Conservation (phyloP, 768 basidiomycete genomes). For the Kwoniella heveanensis region DNA sequence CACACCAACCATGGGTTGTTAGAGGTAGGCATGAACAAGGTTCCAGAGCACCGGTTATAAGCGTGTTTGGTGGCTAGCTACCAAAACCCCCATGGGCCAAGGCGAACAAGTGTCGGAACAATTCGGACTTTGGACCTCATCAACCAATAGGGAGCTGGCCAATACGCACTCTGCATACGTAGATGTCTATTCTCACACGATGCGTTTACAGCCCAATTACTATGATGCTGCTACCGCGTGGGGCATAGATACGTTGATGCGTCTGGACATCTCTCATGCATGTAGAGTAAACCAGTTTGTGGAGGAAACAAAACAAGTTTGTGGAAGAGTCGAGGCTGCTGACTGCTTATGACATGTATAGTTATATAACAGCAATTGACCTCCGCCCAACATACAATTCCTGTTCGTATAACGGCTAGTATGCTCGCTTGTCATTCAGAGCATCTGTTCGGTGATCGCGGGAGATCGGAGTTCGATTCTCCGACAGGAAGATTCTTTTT, state of each 20-base stretch:
- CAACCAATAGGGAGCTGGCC: neutral
- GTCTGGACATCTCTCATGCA: no score
- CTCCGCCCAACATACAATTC: constrained; percentile 9
- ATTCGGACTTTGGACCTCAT: neutral
- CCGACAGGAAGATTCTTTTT: constrained; percentile 31
- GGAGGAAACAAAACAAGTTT: no score
- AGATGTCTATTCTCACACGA: no score
- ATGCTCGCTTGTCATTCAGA: constrained; percentile 28
- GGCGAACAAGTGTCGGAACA: no score
- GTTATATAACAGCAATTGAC: neutral
- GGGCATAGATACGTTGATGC: no score
- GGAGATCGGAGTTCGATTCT: constrained; percentile 34
- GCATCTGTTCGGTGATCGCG: constrained; percentile 16
- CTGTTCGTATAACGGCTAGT: constrained; percentile 37
- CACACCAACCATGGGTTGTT: neutral
- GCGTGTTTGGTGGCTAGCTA: neutral
- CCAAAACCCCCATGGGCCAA: no score
- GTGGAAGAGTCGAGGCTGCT: no score
- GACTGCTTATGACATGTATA: no score
- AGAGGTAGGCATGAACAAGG: neutral
- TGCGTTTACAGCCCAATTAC: no score
- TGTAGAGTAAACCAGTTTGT: no score
- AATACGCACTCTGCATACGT: constrained; percentile 2
- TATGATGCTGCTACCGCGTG: no score
- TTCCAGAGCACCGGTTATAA: neutral